These are phyloP conservation scores for Salix brachista DNA, from an alignment of 345 rosid genomes.

Conservation along the genomic window DNA sequence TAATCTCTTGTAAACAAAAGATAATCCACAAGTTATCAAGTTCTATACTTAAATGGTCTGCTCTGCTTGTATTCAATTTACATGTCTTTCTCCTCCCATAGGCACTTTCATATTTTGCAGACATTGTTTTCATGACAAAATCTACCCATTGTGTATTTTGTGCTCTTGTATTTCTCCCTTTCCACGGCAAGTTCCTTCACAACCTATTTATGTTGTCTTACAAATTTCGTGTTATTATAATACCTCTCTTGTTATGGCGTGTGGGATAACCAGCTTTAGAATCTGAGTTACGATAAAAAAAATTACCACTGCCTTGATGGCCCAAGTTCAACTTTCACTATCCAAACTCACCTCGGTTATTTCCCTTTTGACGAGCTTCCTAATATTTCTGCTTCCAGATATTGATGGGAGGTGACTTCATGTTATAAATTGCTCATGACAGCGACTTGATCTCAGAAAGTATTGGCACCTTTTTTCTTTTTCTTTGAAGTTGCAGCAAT, in stretches of 20 bases:
- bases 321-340: neutral
- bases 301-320: neutral
- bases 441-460: slow-evolving; percentile 26
- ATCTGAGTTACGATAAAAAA: neutral
- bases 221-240: neutral
- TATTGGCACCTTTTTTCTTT: slow-evolving; percentile 15
- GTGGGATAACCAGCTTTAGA: neutral
- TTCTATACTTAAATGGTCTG: neutral
- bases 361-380: slow-evolving; percentile 1
- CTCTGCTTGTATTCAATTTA: neutral
- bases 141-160: neutral
- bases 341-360: neutral
- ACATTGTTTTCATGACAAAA: neutral
- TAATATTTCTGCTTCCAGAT: slow-evolving; percentile 38
- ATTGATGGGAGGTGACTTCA: slow-evolving; percentile 31
- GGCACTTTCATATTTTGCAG: neutral
- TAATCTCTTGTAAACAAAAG: neutral
- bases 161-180: neutral
- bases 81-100: neutral
- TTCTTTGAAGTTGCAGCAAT: slow-evolving; percentile 33
- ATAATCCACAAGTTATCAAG: neutral
- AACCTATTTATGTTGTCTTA: neutral
- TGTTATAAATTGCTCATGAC: slow-evolving; percentile 13
- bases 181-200: neutral
- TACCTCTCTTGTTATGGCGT: neutral